Evolutionary conservation across 805 yeast species (phyloP).

Genomic region (Candida maesae): DNA sequence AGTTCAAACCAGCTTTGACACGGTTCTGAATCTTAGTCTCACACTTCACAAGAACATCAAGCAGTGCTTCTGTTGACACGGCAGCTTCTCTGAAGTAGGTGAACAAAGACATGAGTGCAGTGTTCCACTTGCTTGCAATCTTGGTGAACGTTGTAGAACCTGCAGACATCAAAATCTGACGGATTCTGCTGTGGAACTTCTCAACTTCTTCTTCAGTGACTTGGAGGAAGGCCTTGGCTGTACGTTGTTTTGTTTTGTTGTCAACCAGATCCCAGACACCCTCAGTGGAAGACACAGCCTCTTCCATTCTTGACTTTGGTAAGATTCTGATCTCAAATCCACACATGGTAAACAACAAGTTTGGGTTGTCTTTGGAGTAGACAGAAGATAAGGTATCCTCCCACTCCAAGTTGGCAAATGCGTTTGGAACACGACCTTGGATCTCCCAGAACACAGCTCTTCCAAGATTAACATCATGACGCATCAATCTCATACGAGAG

Average conservation of each 20-base stretch:
- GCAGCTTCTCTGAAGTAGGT: slow-evolving; percentile 93
- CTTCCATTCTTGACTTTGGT: slow-evolving; percentile 64
- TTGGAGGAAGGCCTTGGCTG: slow-evolving; percentile 82
- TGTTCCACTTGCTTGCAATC: slow-evolving; percentile 94
- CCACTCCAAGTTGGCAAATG: slow-evolving; percentile 75
- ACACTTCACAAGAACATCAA: slow-evolving; percentile 81
- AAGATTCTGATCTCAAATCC: slow-evolving; percentile 91
- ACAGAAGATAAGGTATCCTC: slow-evolving; percentile 79
- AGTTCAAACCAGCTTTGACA: slow-evolving; percentile 90
- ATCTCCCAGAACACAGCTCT: slow-evolving; percentile 92
- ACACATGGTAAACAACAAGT: slow-evolving; percentile 82
- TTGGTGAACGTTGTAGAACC: slow-evolving; percentile 95
- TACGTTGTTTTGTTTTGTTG: slow-evolving; percentile 64
- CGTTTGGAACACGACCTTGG: slow-evolving; percentile 69
- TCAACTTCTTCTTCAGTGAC: slow-evolving; percentile 80
- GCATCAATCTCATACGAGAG: slow-evolving; percentile 81
- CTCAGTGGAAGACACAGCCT: slow-evolving; percentile 56
- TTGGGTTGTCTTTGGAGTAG: slow-evolving; percentile 87
- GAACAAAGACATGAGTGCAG: slow-evolving; percentile 79
- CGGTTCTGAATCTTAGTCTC: slow-evolving; percentile 93
- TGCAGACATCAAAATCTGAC: slow-evolving; percentile 90
- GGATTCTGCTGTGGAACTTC: slow-evolving; percentile 73
- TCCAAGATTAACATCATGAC: slow-evolving; percentile 90
- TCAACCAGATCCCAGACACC: slow-evolving; percentile 84
- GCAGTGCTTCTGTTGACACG: slow-evolving; percentile 69